These are phyloP conservation scores for Fusarium cyanostomum DNA, from an alignment of 2,329 filamentous ascomycete species.

Conservation along the genomic window DNA sequence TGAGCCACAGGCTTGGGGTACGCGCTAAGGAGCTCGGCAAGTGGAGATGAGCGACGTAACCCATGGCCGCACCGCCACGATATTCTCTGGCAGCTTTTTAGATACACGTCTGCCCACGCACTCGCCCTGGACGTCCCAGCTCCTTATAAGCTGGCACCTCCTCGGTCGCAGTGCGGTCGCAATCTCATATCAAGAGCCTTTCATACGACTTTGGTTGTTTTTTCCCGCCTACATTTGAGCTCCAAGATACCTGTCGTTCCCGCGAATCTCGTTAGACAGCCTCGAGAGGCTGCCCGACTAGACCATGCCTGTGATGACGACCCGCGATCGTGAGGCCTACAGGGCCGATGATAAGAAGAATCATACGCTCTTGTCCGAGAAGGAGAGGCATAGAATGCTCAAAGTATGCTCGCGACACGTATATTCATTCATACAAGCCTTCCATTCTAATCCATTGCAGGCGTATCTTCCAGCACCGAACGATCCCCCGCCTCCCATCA, in stretches of 20 bases:
- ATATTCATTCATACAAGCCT: background rate
- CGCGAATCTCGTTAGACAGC: slow-evolving; percentile 34
- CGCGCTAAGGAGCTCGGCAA: slow-evolving; percentile 18
- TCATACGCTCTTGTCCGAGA: slow-evolving; percentile 49
- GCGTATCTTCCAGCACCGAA: slow-evolving; percentile 49
- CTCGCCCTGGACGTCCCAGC: slow-evolving; percentile 14
- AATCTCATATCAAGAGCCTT: slow-evolving; percentile 8
- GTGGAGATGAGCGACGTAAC: slow-evolving; percentile 43
- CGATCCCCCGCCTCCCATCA: slow-evolving; percentile 44
- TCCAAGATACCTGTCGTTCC: background rate
- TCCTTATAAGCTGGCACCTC: slow-evolving; percentile 38
- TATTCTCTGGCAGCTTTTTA: slow-evolving; percentile 30
- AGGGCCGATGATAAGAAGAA: slow-evolving; percentile 50
- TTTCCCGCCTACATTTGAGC: background rate
- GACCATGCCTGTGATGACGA: slow-evolving; percentile 48
- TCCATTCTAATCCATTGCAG: slow-evolving; percentile 32
- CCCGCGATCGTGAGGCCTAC: slow-evolving; percentile 52
- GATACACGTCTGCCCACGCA: slow-evolving; percentile 34
- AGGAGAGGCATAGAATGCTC: slow-evolving; percentile 51
- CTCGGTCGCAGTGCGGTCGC: slow-evolving; percentile 16
- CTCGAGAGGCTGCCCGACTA: slow-evolving; percentile 41
- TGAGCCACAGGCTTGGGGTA: slow-evolving; percentile 40
- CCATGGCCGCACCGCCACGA: slow-evolving; percentile 38
- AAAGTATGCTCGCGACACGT: slow-evolving; percentile 41
- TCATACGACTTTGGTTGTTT: background rate